Evolutionary conservation across 2,329 filamentous ascomycete species (phyloP).

Genomic region (Xylaria sp.): DNA sequence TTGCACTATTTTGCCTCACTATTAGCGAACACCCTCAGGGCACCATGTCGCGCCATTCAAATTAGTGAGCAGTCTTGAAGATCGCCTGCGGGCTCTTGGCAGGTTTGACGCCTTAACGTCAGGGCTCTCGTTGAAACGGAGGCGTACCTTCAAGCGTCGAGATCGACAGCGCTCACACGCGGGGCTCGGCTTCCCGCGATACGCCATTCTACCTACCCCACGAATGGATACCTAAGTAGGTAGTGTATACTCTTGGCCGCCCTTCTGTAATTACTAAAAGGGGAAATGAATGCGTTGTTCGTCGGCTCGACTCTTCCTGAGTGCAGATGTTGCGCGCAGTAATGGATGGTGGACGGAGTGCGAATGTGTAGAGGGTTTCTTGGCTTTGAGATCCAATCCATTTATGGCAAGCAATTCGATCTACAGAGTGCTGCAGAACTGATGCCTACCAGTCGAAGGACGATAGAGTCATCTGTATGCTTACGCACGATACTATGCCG

Average conservation of each 20-base stretch:
- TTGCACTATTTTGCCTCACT: not conserved
- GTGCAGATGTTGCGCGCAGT: not conserved
- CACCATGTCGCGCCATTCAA: no score
- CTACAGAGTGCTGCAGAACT: not conserved
- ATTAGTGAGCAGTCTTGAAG: not conserved
- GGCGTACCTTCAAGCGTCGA: conserved; percentile 17
- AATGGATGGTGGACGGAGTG: not conserved
- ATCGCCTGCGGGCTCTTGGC: not conserved
- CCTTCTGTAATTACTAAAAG: not conserved
- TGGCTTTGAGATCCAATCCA: not conserved
- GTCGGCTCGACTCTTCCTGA: not conserved
- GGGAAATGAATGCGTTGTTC: not conserved
- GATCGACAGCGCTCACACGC: conserved; percentile 16
- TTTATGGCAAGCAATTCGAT: conserved; percentile 10
- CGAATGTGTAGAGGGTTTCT: not conserved
- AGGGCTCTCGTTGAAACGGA: not conserved
- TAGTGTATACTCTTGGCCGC: not conserved
- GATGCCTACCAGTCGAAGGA: not conserved
- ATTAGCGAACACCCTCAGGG: not conserved
- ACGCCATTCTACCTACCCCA: conserved; percentile 1
- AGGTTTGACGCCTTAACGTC: not conserved
- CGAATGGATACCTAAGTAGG: not conserved
- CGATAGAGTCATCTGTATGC: not conserved
- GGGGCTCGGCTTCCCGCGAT: conserved; percentile 9
- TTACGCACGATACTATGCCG: not conserved